Conservation (phyloP, 371 early-diverging fungal species). For the Saksenaea vasiformis region DNA sequence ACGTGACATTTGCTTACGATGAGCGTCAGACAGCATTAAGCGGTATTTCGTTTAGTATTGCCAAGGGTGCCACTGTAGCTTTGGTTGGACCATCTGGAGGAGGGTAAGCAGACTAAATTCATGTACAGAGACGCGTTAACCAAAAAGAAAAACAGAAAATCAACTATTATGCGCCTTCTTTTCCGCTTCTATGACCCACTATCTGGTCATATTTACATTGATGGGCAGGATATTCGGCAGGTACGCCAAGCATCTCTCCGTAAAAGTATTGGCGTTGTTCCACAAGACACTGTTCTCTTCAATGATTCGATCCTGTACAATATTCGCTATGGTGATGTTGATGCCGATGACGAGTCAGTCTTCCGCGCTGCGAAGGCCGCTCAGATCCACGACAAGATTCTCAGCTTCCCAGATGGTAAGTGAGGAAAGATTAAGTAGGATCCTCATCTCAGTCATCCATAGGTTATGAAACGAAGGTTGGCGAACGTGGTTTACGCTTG, state of each 20-base stretch:
- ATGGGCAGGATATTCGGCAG: slow-evolving; percentile 82
- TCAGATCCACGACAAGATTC: slow-evolving; percentile 75
- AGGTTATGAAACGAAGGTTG: slow-evolving; percentile 93
- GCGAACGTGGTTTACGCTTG: slow-evolving; percentile 91
- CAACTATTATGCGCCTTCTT: slow-evolving; percentile 85
- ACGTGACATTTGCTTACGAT: slow-evolving; percentile 83
- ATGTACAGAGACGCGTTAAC: not conserved
- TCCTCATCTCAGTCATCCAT: not conserved
- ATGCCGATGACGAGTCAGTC: slow-evolving; percentile 69
- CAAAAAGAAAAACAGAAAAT: slow-evolving; percentile 53
- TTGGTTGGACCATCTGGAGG: slow-evolving; percentile 92
- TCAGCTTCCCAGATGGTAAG: slow-evolving; percentile 63
- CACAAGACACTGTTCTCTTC: slow-evolving; percentile 87
- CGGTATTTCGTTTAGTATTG: slow-evolving; percentile 82
- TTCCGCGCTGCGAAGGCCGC: slow-evolving; percentile 80
- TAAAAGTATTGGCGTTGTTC: slow-evolving; percentile 81
- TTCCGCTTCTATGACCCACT: slow-evolving; percentile 90
- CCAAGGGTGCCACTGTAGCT: slow-evolving; percentile 80
- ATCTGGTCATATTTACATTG: slow-evolving; percentile 81
- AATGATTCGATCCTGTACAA: slow-evolving; percentile 84
- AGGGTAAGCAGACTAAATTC: slow-evolving; percentile 41
- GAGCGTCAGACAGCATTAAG: slow-evolving; percentile 66
- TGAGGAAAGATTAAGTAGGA: not conserved
- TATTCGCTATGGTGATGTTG: slow-evolving; percentile 70
- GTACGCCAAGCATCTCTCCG: slow-evolving; percentile 73